phyloP scores from a whole-genome alignment of 116 monocot genomes.

The Iris pallida region DNA sequence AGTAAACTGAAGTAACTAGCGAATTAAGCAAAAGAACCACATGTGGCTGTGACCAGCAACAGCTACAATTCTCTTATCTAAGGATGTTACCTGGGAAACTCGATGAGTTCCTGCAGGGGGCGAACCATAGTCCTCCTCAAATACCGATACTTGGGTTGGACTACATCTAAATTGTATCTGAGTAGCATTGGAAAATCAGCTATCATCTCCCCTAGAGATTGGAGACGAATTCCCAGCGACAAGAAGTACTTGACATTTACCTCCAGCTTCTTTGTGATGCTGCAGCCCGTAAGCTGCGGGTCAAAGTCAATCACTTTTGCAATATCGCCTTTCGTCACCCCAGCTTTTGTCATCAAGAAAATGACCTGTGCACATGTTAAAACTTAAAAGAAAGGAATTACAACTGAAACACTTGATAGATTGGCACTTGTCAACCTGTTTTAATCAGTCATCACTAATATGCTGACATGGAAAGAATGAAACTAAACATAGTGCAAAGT shows the following conservation, averaged over 20 bases:
- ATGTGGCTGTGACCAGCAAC: neutral
- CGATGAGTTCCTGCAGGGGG: slow-evolving; percentile 78
- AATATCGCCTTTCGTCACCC: slow-evolving; percentile 63
- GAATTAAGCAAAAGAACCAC: neutral
- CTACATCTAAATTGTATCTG: slow-evolving; percentile 70
- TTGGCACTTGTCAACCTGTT: too few relatives aligned
- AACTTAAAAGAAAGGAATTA: neutral
- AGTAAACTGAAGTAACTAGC: too few relatives aligned
- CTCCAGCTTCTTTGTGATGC: slow-evolving; percentile 76
- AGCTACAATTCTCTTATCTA: neutral
- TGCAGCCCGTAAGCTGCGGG: slow-evolving; percentile 85
- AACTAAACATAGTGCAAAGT: too few relatives aligned
- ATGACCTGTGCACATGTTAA: slow-evolving; percentile 38
- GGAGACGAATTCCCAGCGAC: slow-evolving; percentile 72
- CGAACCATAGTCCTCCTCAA: slow-evolving; percentile 81
- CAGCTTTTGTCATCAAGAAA: slow-evolving; percentile 89
- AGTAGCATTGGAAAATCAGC: slow-evolving; percentile 95
- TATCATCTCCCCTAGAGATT: slow-evolving; percentile 74
- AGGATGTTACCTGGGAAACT: slow-evolving; percentile 74
- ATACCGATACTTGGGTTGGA: slow-evolving; percentile 86
- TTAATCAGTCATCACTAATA: too few relatives aligned
- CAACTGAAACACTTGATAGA: neutral
- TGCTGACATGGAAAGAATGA: too few relatives aligned
- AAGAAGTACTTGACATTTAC: slow-evolving; percentile 83
- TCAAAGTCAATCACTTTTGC: slow-evolving; percentile 94